phyloP scores from a whole-genome alignment of 2,329 filamentous ascomycete genomes.

The Alternaria sp. region DNA sequence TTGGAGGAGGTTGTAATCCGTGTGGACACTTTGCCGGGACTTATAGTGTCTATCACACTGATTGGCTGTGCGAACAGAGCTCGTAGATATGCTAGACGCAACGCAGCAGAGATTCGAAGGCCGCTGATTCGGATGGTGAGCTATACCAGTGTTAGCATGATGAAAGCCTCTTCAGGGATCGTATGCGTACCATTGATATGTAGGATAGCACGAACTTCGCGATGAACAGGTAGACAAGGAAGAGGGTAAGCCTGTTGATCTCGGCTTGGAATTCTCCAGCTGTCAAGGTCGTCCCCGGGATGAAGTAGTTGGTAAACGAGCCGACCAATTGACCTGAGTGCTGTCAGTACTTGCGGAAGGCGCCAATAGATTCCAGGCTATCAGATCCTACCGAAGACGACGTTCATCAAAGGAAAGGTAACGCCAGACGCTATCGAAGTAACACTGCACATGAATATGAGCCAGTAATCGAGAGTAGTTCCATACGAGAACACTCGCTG shows the following conservation, averaged over 20 bases:
- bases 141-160: slow-evolving; percentile 26
- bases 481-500: slow-evolving; percentile 46
- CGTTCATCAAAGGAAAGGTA: slow-evolving; percentile 62
- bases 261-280: slow-evolving; percentile 57
- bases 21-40: slow-evolving; percentile 58
- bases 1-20: slow-evolving; percentile 62
- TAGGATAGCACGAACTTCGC: slow-evolving; percentile 44
- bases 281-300: slow-evolving; percentile 51
- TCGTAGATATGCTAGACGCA: slow-evolving; percentile 58
- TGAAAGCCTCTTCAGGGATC: neutral
- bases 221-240: slow-evolving; percentile 46
- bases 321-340: slow-evolving; percentile 52
- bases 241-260: slow-evolving; percentile 50
- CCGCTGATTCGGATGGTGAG: slow-evolving; percentile 58
- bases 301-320: slow-evolving; percentile 64
- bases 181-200: slow-evolving; percentile 36
- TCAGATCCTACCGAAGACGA: slow-evolving; percentile 59
- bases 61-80: slow-evolving; percentile 59
- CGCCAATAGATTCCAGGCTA: neutral
- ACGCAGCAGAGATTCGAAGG: slow-evolving; percentile 57
- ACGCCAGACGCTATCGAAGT: slow-evolving; percentile 45
- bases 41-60: slow-evolving; percentile 56
- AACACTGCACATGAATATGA: slow-evolving; percentile 34
- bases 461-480: slow-evolving; percentile 37
- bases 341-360: neutral